A percentile compares a stretch with the other conserved stretches of the same genome.
These are phyloP conservation scores for Arabidopsis lyrata DNA, from an alignment of 441 rosid genomes.

Conservation along the genomic window DNA sequence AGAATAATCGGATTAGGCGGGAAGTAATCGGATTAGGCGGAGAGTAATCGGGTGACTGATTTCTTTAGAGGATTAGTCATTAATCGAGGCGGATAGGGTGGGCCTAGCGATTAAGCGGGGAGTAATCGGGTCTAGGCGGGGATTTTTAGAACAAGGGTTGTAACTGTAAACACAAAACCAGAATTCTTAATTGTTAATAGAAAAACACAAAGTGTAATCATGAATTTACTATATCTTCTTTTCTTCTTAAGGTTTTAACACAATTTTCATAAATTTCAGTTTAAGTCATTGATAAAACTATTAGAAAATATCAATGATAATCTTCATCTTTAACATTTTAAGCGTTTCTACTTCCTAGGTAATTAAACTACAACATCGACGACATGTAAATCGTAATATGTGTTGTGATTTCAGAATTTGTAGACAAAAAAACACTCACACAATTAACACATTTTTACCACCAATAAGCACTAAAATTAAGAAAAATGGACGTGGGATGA, in stretches of 20 bases:
- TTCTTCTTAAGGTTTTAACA: background rate
- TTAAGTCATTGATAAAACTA: background rate
- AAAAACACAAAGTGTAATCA: constrained; percentile 6
- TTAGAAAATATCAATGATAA: background rate
- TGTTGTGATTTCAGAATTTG: background rate
- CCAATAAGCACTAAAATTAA: background rate
- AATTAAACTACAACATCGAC: background rate
- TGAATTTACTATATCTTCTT: background rate
- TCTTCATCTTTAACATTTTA: background rate
- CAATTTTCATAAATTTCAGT: background rate
- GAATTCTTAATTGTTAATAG: constrained; percentile 2
- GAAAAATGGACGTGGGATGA: constrained; percentile 24
- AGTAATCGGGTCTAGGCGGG: too few species aligned
- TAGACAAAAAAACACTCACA: background rate
- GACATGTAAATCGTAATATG: background rate
- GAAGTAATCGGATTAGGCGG: too few species aligned
- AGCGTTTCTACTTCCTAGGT: background rate
- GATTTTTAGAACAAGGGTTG: too few species aligned
- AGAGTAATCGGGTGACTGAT: too few species aligned
- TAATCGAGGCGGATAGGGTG: too few species aligned
- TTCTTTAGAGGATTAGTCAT: too few species aligned
- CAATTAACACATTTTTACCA: background rate
- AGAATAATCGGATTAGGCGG: too few species aligned
- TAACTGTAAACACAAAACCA: constrained; percentile 37
- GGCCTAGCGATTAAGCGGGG: too few species aligned